Conservation (phyloP, 176 grass and related monocot species). For the Canna indica region DNA sequence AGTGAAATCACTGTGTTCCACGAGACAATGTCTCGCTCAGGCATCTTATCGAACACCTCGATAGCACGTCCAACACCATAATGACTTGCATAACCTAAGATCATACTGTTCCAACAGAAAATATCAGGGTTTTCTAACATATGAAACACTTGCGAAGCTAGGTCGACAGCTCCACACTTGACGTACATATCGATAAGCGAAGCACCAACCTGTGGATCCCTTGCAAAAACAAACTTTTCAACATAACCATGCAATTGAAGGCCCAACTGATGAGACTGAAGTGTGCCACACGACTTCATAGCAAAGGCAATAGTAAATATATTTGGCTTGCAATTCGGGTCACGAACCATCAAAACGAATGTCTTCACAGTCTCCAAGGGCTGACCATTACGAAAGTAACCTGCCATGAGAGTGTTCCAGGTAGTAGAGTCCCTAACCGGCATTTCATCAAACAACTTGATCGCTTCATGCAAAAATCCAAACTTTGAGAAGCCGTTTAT, state of each 20-base stretch:
- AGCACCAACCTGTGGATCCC: constrained; percentile 39
- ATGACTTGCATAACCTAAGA: constrained; percentile 48
- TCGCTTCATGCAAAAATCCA: constrained; percentile 41
- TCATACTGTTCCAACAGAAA: constrained; percentile 71
- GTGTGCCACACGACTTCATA: constrained; percentile 59
- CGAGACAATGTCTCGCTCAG: constrained; percentile 65
- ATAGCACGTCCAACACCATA: constrained; percentile 39
- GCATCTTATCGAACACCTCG: constrained; percentile 66
- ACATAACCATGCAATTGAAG: constrained; percentile 59
- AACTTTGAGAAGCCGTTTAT: constrained; percentile 49
- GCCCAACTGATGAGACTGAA: constrained; percentile 38
- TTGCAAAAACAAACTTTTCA: constrained; percentile 47
- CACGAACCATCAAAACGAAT: constrained; percentile 43
- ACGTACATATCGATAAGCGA: constrained; percentile 77
- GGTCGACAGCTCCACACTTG: constrained; percentile 44
- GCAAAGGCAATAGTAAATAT: constrained; percentile 52
- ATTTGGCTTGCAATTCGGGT: constrained; percentile 36
- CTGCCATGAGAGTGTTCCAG: constrained; percentile 85
- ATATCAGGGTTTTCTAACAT: constrained; percentile 40
- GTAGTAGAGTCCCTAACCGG: constrained; percentile 45
- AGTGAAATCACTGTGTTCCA: constrained; percentile 88
- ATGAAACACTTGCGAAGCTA: constrained; percentile 49
- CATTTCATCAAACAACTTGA: constrained; percentile 78
- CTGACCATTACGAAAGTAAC: constrained; percentile 43
- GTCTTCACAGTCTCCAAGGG: constrained; percentile 24